Evolutionary conservation across 2,329 filamentous ascomycete species (phyloP).

Genomic region (Xylaria sp.): DNA sequence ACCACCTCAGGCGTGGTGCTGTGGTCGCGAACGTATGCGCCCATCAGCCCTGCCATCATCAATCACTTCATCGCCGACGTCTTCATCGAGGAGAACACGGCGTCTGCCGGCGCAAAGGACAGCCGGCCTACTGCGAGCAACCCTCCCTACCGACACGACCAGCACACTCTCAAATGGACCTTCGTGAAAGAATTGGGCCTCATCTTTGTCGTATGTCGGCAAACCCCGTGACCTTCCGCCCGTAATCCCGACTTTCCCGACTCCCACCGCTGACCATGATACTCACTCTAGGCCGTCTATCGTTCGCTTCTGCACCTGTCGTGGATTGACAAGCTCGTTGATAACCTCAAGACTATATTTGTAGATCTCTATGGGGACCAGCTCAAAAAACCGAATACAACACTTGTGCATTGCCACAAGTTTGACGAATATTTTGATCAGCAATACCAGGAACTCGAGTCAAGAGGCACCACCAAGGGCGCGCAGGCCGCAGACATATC

Average conservation of each 20-base stretch:
- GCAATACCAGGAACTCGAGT: constrained; percentile 84
- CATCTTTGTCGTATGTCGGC: constrained; percentile 82
- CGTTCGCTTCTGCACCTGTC: constrained; percentile 93
- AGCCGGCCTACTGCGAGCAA: constrained; percentile 70
- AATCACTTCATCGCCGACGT: constrained; percentile 96
- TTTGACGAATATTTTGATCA: constrained; percentile 97
- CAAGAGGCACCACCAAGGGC: constrained; percentile 54
- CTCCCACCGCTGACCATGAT: constrained; percentile 26
- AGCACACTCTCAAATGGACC: constrained; percentile 95
- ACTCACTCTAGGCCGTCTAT: constrained; percentile 80
- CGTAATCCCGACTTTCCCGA: not conserved
- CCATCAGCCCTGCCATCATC: constrained; percentile 83
- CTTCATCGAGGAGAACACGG: constrained; percentile 93
- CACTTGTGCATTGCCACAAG: constrained; percentile 77
- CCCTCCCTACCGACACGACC: constrained; percentile 86
- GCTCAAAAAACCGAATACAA: constrained; percentile 82
- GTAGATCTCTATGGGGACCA: constrained; percentile 90
- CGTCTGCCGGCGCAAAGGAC: constrained; percentile 69
- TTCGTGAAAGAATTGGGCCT: constrained; percentile 90
- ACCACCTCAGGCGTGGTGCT: constrained; percentile 96
- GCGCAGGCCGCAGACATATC: constrained; percentile 45
- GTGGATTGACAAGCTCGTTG: constrained; percentile 96
- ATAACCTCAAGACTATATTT: constrained; percentile 94
- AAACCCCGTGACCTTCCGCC: not conserved
- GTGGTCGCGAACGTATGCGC: constrained; percentile 89